A percentile compares a stretch with the other conserved stretches of the same genome.
phyloP scores from a whole-genome alignment of 208 protist species.

The Entamoeba nuttalli region DNA sequence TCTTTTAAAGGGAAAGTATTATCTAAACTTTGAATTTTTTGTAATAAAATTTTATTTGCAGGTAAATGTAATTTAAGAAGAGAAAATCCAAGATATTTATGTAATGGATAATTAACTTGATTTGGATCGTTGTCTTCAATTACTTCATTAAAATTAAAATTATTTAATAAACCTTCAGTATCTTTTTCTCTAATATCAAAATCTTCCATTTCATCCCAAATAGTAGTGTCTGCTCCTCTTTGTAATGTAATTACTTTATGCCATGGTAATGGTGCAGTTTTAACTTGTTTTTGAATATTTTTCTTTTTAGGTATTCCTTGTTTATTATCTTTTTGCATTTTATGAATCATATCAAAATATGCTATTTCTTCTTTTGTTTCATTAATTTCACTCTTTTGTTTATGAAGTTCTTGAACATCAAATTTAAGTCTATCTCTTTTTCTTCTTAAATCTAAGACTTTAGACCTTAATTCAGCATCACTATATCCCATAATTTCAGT shows the following conservation, averaged over 20 bases:
- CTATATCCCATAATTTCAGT: neutral
- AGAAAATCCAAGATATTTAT: neutral
- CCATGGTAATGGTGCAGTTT: neutral
- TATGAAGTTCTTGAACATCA: neutral
- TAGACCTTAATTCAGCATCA: neutral
- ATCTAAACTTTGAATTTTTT: neutral
- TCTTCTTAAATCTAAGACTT: neutral
- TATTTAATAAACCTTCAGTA: neutral
- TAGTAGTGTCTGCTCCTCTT: neutral
- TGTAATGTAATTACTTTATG: neutral
- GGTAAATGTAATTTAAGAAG: neutral
- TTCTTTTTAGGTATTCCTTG: neutral
- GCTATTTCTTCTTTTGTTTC: neutral
- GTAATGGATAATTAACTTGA: neutral
- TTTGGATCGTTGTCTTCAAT: neutral
- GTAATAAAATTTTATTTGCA: neutral
- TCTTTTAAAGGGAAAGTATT: neutral
- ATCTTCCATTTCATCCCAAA: neutral
- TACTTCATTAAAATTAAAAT: neutral
- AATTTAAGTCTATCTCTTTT: neutral
- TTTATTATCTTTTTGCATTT: neutral
- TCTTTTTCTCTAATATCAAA: neutral
- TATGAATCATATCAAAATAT: neutral
- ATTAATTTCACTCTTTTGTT: neutral
- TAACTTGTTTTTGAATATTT: neutral